These are phyloP conservation scores for Eucalyptus virginea DNA, from an alignment of 345 rosid species.

Conservation along the genomic window DNA sequence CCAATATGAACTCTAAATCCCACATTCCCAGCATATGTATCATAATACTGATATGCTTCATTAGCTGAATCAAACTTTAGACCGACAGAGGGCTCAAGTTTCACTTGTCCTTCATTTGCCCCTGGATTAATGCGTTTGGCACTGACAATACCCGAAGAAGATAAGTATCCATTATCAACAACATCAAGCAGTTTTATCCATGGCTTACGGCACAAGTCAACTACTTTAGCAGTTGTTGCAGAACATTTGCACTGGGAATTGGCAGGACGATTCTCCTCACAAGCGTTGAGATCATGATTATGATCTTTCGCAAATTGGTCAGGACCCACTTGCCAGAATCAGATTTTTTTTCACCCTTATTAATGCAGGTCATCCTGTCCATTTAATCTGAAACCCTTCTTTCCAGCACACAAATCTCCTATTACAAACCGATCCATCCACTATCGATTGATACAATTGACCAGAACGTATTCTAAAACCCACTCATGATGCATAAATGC, in stretches of 20 bases:
- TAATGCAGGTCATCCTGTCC: constrained; percentile 79
- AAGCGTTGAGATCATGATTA: constrained; percentile 62
- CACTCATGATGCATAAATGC: constrained; percentile 23
- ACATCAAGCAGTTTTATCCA: constrained; percentile 32
- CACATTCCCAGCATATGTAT: constrained; percentile 38
- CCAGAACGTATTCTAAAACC: constrained; percentile 67
- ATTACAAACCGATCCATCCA: constrained; percentile 65
- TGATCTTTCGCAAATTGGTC: constrained; percentile 71
- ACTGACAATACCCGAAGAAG: constrained; percentile 27
- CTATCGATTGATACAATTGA: constrained; percentile 64
- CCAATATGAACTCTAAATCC: constrained; percentile 78
- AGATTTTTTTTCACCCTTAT: constrained; percentile 62
- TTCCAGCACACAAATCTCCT: constrained; percentile 73
- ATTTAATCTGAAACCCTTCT: constrained; percentile 76
- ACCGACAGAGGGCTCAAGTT: constrained; percentile 46
- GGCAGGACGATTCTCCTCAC: constrained; percentile 16
- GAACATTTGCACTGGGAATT: constrained; percentile 22
- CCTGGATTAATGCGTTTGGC: constrained; percentile 36
- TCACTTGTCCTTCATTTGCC: constrained; percentile 22
- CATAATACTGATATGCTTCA: constrained; percentile 62
- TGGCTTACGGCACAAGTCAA: constrained; percentile 22
- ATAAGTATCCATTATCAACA: constrained; percentile 14
- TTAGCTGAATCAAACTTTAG: constrained; percentile 65
- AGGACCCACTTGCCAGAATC: constrained; percentile 73
- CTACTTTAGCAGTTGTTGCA: constrained; percentile 16